Conservation (phyloP, 2,329 filamentous ascomycete species). For the Lojkania enalia region DNA sequence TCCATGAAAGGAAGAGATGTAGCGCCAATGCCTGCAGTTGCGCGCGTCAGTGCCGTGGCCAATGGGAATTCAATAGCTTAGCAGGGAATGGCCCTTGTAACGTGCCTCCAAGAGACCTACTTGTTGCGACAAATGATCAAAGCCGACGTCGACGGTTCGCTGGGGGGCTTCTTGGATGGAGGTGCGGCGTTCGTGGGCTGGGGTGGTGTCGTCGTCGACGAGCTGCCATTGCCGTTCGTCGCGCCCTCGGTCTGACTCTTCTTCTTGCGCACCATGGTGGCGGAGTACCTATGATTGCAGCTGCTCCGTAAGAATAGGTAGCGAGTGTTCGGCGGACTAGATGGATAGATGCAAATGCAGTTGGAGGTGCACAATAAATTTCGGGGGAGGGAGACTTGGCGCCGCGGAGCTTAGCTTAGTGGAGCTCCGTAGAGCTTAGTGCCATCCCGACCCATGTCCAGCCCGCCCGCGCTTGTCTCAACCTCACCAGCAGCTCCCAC, state of each 20-base stretch:
- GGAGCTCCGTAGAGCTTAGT: too few species aligned
- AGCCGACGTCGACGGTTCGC: slow-evolving; percentile 35
- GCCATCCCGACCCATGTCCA: too few species aligned
- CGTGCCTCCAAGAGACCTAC: slow-evolving; percentile 42
- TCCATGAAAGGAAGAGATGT: slow-evolving; percentile 81
- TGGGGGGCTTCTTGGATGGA: slow-evolving; percentile 18
- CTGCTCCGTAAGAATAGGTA: background rate
- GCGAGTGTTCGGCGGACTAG: background rate
- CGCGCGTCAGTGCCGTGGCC: slow-evolving; percentile 8
- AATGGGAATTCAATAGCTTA: background rate
- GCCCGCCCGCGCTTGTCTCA: too few species aligned
- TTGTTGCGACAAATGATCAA: slow-evolving; percentile 50
- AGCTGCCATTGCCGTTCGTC: slow-evolving; percentile 18
- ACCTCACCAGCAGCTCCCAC: too few species aligned
- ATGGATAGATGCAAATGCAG: background rate
- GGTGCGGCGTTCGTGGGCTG: slow-evolving; percentile 4
- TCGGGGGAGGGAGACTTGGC: background rate
- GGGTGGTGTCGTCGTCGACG: slow-evolving; percentile 15
- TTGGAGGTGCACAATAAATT: background rate
- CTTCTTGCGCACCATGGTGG: slow-evolving; percentile 41
- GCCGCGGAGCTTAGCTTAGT: slow-evolving; percentile 2
- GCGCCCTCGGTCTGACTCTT: slow-evolving; percentile 29
- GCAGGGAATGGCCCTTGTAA: slow-evolving; percentile 19
- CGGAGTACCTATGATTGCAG: background rate
- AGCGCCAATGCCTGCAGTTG: slow-evolving; percentile 73